phyloP scores from a whole-genome alignment of 371 early-diverging fungal genomes.

The Smittium mucronatum region DNA sequence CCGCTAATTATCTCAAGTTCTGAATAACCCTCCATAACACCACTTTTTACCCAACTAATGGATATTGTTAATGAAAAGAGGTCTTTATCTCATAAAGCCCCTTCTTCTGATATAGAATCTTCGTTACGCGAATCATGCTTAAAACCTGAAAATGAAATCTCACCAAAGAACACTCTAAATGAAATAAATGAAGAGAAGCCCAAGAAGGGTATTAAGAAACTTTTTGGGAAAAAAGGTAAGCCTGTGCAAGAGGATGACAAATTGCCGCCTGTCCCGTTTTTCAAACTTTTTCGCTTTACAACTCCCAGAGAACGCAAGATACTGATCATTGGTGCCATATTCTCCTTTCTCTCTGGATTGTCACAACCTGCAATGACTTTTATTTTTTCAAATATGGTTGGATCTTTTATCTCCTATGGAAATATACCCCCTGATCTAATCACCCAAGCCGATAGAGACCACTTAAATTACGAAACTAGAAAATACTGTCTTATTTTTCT shows the following conservation, averaged over 20 bases:
- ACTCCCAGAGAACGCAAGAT: slow-evolving; percentile 41
- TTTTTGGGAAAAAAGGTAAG: neutral
- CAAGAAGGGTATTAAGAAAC: neutral
- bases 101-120: no score
- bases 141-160: no score
- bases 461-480: slow-evolving; percentile 20
- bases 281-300: slow-evolving; percentile 34
- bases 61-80: no score
- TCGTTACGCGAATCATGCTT: no score
- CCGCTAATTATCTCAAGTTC: no score
- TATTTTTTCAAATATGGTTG: slow-evolving; percentile 32
- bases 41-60: no score
- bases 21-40: no score
- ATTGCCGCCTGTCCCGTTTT: neutral
- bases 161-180: no score
- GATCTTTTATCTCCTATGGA: slow-evolving; percentile 11
- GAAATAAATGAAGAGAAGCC: no score
- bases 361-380: slow-evolving; percentile 42
- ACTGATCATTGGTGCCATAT: slow-evolving; percentile 35
- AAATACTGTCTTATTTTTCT: slow-evolving; percentile 26
- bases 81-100: no score
- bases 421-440: slow-evolving; percentile 7
- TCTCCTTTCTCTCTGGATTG: slow-evolving; percentile 36
- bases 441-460: slow-evolving; percentile 9
- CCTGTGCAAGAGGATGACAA: neutral